Conservation (phyloP, 2,329 filamentous ascomycete genomes). For the Trichoderma sp. region DNA sequence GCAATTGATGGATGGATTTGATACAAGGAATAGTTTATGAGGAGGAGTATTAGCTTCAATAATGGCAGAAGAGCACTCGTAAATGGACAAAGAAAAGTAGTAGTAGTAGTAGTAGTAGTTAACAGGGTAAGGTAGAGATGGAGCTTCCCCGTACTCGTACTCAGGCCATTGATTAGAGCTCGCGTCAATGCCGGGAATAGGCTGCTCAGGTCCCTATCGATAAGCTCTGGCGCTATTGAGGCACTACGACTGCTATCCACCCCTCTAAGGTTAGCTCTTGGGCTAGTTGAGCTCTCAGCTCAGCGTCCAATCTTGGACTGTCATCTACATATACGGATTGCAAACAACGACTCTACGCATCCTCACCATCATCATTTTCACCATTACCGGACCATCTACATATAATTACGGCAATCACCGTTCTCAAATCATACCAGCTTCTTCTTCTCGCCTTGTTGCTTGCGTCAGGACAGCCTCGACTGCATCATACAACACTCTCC, state of each 20-base stretch:
- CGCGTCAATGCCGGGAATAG: slow-evolving; percentile 2
- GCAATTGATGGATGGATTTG: not conserved
- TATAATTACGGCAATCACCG: not conserved
- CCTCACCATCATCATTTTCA: not conserved
- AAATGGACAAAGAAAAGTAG: not conserved
- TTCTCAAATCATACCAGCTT: not conserved
- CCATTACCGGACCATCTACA: not conserved
- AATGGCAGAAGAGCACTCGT: not conserved
- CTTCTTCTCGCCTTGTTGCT: too few species aligned
- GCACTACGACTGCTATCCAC: not conserved
- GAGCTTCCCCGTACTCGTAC: not conserved
- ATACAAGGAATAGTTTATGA: not conserved
- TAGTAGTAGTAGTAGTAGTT: not conserved
- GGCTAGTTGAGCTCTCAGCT: not conserved
- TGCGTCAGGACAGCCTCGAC: not conserved
- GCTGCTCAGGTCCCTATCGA: slow-evolving; percentile 14
- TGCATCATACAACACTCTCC: not conserved
- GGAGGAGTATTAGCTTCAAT: not conserved
- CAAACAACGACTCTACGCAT: not conserved
- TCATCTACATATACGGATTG: not conserved
- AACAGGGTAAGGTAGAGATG: not conserved
- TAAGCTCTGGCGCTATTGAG: not conserved
- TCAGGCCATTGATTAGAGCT: not conserved
- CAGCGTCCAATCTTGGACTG: not conserved
- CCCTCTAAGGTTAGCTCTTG: not conserved